Evolutionary conservation across 768 basidiomycete species (phyloP), one percentile per base, ranked within the genome.

Genomic region (Flagelloscypha sp.): DNA sequence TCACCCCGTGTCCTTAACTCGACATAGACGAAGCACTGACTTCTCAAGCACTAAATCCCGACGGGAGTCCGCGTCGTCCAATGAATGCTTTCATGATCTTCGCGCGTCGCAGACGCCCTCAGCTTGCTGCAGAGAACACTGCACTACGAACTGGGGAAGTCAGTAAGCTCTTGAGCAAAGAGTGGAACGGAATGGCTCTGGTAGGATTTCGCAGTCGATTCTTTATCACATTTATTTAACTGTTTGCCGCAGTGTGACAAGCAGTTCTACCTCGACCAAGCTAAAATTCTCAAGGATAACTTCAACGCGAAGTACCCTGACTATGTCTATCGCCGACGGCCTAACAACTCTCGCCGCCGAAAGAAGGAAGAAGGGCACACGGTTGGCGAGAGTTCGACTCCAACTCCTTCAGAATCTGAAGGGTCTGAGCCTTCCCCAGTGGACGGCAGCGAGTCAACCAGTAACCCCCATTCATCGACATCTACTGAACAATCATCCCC

Each of bases 61-160:
- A 90, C 47, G 86, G 86, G 18, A 88, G 85, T 30, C 86, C 86
- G 17, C 88, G 88, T 54, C 77, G 86, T 9, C 86, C 86, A 22
- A 89, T 90, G 86, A 90, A 90, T 55, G 86, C 86, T 15, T 90
- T 90, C 64, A 89, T 90, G 86, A 89, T 90, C 41, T 90, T 88
- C 48, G 86, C 87, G 42, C 74, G 86, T 16, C 71, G 79, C 35
- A 70, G 86, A 38, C 65, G 86, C 27, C 86, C 86, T 12, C 83
- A 90, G 55, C 84, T 90, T 22, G 77, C 83, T 6, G 76, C 83
- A n/a, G 82, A 83, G 44, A 84, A 90, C 53, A 85, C 87, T 54
- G 74, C 84, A 29, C 81, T 90, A 84, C 79, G 87, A 25, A 90
- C 87, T 0, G 87, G 87, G 11, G 87, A 90, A 49, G 86, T 90